Base-by-base conservation (phyloP, 2,329 filamentous ascomycete genomes). In the Fusarium tjaetaba region DNA sequence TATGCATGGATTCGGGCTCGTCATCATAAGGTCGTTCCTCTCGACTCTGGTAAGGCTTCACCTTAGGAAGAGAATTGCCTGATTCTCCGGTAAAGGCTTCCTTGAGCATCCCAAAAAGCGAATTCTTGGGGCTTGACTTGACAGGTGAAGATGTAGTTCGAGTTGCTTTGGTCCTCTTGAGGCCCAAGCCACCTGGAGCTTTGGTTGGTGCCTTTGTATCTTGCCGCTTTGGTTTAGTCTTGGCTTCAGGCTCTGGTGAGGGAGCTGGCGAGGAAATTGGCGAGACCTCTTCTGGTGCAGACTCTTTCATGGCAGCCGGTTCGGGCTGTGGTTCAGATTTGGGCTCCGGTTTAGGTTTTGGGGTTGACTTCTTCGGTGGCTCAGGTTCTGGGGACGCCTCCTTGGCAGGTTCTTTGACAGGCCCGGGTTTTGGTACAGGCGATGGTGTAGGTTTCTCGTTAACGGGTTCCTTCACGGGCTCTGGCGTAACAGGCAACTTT, bases 51-150 rank as follows among this genome's bases (percentile, higher is more conserved):
- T 89, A 89, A 32, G 84, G 82, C 67, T 83, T 83, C 3, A 86
- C 84, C 20, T 84, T 83, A 10, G 85, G 81, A 26, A 82, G 81
- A 65, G 86, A 83, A 15, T 84, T 84, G 7, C 80, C 85, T 4
- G 90, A 91, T 77, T 92, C 89, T 36, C 90, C 90, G 43, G 86
- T 86, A 75, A 92, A 92, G 7, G 89, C 90, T 68, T 90, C 89
- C 61, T 88, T 88, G 14, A 92, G 80, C 51, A 86, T 86, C 45
- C 90, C 90, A 28, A 90, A 85, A 61, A 92, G 84, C 1, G 87
- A 87, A 41, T 84, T 85, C 76, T 87, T 90, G 18, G 77, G 77
- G 5, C 77, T 80, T 0, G 84, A 71, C 76, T 88, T 91, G 11
- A 85, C 60, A 2, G 88, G 86, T 11, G 88, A 86, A 3, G 87